These are phyloP conservation scores for Exophiala sideris DNA, from an alignment of 2,329 filamentous ascomycete genomes.

Conservation along the genomic window DNA sequence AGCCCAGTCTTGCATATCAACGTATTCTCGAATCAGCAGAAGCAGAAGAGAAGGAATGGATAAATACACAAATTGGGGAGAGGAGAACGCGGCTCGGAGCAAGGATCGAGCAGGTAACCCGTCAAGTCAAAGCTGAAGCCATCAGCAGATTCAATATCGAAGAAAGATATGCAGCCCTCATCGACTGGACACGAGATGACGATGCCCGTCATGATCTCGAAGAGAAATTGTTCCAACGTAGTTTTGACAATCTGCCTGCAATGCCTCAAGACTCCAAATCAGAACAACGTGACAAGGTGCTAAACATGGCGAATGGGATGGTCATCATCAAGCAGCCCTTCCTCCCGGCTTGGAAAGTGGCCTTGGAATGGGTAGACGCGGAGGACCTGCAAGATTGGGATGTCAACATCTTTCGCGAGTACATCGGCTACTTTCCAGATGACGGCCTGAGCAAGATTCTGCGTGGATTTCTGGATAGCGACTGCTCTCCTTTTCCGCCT, in stretches of 20 bases:
- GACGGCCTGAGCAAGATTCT: slow-evolving; percentile 79
- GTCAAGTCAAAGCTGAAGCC: slow-evolving; percentile 84
- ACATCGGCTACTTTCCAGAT: slow-evolving; percentile 78
- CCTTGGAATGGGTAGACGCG: slow-evolving; percentile 82
- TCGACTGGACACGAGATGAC: slow-evolving; percentile 88
- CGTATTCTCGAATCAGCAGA: slow-evolving; percentile 81
- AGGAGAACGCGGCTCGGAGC: slow-evolving; percentile 83
- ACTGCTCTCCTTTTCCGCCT: slow-evolving; percentile 74
- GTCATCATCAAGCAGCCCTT: slow-evolving; percentile 93
- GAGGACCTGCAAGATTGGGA: slow-evolving; percentile 75
- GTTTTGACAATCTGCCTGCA: slow-evolving; percentile 72
- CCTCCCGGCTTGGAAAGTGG: slow-evolving; percentile 84
- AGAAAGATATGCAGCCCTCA: slow-evolving; percentile 73
- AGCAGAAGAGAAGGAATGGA: slow-evolving; percentile 78
- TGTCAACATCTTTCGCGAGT: slow-evolving; percentile 71
- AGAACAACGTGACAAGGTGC: slow-evolving; percentile 67
- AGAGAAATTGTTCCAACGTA: slow-evolving; percentile 80
- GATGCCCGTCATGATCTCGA: slow-evolving; percentile 79
- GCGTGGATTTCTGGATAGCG: slow-evolving; percentile 75
- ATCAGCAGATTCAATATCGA: slow-evolving; percentile 73
- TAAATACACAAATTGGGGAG: slow-evolving; percentile 87
- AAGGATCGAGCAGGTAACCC: slow-evolving; percentile 74
- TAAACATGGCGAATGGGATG: slow-evolving; percentile 82
- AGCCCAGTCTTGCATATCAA: slow-evolving; percentile 76
- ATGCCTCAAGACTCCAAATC: slow-evolving; percentile 66